These are phyloP conservation scores for Boletus hoseneyae DNA, from an alignment of 1,284 basidiomycete genomes.

Conservation along the genomic window DNA sequence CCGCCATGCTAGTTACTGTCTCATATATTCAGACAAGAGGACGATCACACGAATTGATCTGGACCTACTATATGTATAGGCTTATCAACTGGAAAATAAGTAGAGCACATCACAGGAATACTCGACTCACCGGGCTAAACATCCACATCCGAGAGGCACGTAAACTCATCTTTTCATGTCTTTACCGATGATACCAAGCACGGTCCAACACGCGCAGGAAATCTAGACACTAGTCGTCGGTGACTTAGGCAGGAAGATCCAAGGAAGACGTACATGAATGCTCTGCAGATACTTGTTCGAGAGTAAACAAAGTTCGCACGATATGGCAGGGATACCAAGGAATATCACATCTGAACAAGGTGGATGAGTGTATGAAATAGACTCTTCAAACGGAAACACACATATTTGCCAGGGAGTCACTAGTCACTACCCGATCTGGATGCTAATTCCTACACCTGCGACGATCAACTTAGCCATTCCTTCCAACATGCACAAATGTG, in stretches of 20 bases:
- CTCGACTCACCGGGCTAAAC: conserved; percentile 35
- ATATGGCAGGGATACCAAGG: conserved; percentile 41
- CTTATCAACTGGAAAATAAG: conserved; percentile 24
- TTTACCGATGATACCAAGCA: conserved; percentile 47
- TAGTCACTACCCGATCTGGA: conserved; percentile 44
- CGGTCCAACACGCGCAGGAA: conserved; percentile 51
- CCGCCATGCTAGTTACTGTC: conserved; percentile 56
- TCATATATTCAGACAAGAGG: conserved; percentile 2
- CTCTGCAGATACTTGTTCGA: conserved; percentile 44
- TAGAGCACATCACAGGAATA: neutral
- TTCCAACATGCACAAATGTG: conserved; percentile 23
- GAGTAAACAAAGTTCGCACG: conserved; percentile 45
- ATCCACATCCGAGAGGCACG: neutral
- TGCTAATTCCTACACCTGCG: conserved; percentile 49
- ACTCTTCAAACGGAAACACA: conserved; percentile 20
- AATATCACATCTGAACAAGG: conserved; percentile 46
- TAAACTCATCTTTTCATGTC: neutral
- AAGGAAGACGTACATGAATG: conserved; percentile 41
- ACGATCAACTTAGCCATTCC: conserved; percentile 52
- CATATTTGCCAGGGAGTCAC: conserved; percentile 58
- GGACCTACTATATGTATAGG: conserved; percentile 47
- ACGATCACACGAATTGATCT: neutral
- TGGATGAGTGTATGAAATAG: conserved; percentile 1
- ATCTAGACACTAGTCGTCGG: conserved; percentile 32
- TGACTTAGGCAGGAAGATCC: neutral